phyloP scores from a whole-genome alignment of 106 monocot genomes.

The Dioscorea zingiberensis region DNA sequence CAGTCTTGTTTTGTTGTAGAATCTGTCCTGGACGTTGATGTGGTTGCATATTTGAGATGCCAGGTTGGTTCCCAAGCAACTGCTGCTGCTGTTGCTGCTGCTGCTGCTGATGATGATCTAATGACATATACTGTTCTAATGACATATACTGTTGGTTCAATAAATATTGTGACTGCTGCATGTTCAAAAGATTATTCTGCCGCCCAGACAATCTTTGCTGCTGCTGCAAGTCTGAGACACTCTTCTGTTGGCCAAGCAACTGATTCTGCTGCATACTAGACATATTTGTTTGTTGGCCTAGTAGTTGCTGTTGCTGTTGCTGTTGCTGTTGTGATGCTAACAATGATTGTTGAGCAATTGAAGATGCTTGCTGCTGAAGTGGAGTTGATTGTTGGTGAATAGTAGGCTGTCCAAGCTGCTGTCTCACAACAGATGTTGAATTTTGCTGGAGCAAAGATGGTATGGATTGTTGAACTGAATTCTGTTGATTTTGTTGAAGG shows the following conservation, averaged over 20 bases:
- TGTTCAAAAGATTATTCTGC: constrained; percentile 52
- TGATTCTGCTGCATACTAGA: constrained; percentile 44
- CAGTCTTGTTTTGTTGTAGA: constrained; percentile 42
- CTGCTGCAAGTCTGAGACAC: constrained; percentile 41
- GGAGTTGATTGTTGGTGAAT: constrained; percentile 39
- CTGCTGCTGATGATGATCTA: constrained; percentile 21
- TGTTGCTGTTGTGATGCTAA: constrained; percentile 40
- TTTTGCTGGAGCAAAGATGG: constrained; percentile 43
- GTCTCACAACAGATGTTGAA: constrained; percentile 43
- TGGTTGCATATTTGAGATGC: constrained; percentile 28
- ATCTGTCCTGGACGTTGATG: constrained; percentile 46
- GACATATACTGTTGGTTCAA: constrained; percentile 50
- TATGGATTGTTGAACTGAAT: constrained; percentile 46
- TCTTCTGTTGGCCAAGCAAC: constrained; percentile 52
- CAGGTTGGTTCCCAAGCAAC: constrained; percentile 30
- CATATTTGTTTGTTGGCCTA: constrained; percentile 52
- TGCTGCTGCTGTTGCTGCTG: constrained; percentile 42
- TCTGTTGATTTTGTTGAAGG: constrained; percentile 60
- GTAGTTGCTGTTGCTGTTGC: constrained; percentile 31
- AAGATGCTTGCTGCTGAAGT: constrained; percentile 41
- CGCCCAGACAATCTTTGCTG: constrained; percentile 51
- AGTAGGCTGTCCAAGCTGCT: constrained; percentile 40
- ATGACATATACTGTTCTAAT: constrained; percentile 61
- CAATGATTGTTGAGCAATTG: constrained; percentile 36
- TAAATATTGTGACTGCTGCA: constrained; percentile 62